Conservation (phyloP, 2,329 filamentous ascomycete genomes). For the Rutstroemia sydowiana region DNA sequence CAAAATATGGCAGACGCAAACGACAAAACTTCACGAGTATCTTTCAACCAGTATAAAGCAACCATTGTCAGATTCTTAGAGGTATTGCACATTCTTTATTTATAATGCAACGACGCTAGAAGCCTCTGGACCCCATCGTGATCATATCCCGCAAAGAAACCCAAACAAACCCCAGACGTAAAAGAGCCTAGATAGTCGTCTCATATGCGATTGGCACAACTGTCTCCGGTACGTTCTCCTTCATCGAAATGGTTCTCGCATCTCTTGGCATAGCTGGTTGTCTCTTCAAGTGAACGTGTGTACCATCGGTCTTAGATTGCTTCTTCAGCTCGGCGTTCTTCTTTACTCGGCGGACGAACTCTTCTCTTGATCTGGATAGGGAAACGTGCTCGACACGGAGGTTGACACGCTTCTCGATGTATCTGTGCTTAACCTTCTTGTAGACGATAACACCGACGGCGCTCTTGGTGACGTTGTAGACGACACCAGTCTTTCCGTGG, state of each 20-base stretch:
- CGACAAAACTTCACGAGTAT: not conserved
- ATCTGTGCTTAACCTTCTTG: slow-evolving; percentile 99
- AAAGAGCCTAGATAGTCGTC: slow-evolving; percentile 75
- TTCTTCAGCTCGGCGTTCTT: slow-evolving; percentile 87
- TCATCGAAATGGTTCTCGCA: slow-evolving; percentile 69
- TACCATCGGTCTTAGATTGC: slow-evolving; percentile 85
- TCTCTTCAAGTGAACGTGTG: slow-evolving; percentile 88
- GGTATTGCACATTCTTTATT: slow-evolving; percentile 27
- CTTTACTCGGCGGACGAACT: slow-evolving; percentile 96
- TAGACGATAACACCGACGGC: slow-evolving; percentile 98
- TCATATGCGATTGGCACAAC: slow-evolving; percentile 91
- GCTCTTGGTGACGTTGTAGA: slow-evolving; percentile 99
- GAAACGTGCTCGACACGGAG: slow-evolving; percentile 95
- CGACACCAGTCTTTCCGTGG: slow-evolving; percentile 96
- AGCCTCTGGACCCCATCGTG: slow-evolving; percentile 21
- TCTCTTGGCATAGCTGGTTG: slow-evolving; percentile 73
- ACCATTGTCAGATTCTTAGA: slow-evolving; percentile 22
- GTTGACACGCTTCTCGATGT: slow-evolving; percentile 99
- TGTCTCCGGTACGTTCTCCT: slow-evolving; percentile 84
- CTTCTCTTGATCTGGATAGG: slow-evolving; percentile 90
- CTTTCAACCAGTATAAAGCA: not conserved
- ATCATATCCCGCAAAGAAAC: slow-evolving; percentile 29
- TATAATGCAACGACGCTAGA: slow-evolving; percentile 30
- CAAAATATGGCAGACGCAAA: no score
- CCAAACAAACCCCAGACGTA: slow-evolving; percentile 24